Evolutionary conservation across 805 yeast species (phyloP).

Genomic region (Torulaspora indica): DNA sequence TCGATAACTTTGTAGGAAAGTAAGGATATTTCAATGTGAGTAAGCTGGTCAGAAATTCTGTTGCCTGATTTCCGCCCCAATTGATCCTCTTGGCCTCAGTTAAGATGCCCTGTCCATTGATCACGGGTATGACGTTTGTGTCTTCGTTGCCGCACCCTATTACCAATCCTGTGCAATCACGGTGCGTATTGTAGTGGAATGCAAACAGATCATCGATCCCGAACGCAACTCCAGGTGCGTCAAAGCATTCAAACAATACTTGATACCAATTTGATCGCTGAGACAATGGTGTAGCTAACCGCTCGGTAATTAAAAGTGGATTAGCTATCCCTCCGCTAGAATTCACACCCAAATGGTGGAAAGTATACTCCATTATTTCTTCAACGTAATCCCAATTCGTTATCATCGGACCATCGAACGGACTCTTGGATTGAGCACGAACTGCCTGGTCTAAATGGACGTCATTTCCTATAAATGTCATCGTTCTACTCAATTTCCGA

Average conservation of each 20-base stretch:
- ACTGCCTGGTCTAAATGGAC: conserved; percentile 64
- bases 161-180: conserved; percentile 56
- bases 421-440: conserved; percentile 64
- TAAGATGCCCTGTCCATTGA: conserved; percentile 61
- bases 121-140: conserved; percentile 76
- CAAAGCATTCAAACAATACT: conserved; percentile 77
- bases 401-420: conserved; percentile 81
- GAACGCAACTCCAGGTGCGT: conserved; percentile 64
- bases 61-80: conserved; percentile 84
- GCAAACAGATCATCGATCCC: conserved; percentile 85
- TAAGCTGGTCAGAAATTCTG: conserved; percentile 55
- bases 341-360: conserved; percentile 68
- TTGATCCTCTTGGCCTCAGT: conserved; percentile 73
- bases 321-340: conserved; percentile 55
- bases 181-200: conserved; percentile 50
- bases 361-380: conserved; percentile 73
- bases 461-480: conserved; percentile 81
- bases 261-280: conserved; percentile 78
- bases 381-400: conserved; percentile 94
- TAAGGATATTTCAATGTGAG: conserved; percentile 83
- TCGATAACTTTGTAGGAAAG: conserved; percentile 71
- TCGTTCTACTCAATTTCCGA: conserved; percentile 54
- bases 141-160: conserved; percentile 79
- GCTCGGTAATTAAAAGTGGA: conserved; percentile 79
- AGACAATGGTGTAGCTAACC: conserved; percentile 60